These are phyloP conservation scores for Cystobasidiopsis lactophilus DNA, from an alignment of 768 basidiomycete species.

Conservation along the genomic window DNA sequence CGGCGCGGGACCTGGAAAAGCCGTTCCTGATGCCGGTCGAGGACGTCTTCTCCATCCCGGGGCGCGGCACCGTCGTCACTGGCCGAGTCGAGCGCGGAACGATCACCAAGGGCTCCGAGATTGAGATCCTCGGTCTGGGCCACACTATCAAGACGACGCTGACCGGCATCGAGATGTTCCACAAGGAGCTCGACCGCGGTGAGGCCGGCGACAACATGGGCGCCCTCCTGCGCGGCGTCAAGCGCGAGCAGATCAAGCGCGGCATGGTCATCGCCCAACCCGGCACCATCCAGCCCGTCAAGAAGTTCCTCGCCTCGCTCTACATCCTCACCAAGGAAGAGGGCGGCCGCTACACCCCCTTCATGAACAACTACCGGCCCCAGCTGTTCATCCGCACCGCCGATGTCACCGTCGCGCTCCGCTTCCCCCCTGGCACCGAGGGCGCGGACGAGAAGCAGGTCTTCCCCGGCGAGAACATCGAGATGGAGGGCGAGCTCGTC, in stretches of 20 bases:
- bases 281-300: conserved; percentile 77
- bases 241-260: conserved; percentile 82
- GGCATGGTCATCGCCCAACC: conserved; percentile 79
- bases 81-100: conserved; percentile 87
- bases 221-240: conserved; percentile 80
- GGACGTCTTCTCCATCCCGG: conserved; percentile 93
- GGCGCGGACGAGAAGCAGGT: conserved; percentile 38
- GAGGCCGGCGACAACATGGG: conserved; percentile 99
- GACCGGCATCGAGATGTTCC: conserved; percentile 96
- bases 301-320: conserved; percentile 81
- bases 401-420: conserved; percentile 64
- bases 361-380: conserved; percentile 75
- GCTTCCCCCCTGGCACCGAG: conserved; percentile 66
- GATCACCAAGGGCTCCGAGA: conserved; percentile 72
- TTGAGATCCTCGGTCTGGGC: conserved; percentile 80
- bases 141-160: conserved; percentile 65
- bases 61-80: conserved; percentile 91
- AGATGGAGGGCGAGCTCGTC: conserved; percentile 62
- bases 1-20: conserved; percentile 84
- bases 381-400: conserved; percentile 91
- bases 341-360: conserved; percentile 37
- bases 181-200: conserved; percentile 93
- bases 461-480: conserved; percentile 95
- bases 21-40: conserved; percentile 92
- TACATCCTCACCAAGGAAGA: conserved; percentile 77